Percentiles rank a stretch among this genome's conserved stretches.
These are phyloP conservation scores for Populus hybrid DNA, from an alignment of 441 rosid species.

Conservation along the genomic window DNA sequence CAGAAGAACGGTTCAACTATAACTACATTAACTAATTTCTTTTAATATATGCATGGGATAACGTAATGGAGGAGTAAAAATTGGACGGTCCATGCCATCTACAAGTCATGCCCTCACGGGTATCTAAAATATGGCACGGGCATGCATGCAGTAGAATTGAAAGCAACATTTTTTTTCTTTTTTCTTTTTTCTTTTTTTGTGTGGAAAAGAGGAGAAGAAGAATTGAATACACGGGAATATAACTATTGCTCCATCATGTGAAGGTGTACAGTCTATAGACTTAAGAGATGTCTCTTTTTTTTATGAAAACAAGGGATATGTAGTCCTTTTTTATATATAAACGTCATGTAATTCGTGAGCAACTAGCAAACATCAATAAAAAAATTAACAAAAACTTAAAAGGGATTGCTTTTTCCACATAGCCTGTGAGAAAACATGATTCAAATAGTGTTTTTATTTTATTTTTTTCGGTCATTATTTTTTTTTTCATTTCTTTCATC, in stretches of 20 bases:
- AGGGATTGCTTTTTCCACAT: background rate
- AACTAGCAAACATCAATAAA: background rate
- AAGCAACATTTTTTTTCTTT: background rate
- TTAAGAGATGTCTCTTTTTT: background rate
- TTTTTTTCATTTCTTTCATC: no score
- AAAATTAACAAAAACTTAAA: no score
- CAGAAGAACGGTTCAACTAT: conserved; percentile 41
- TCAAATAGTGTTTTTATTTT: no score
- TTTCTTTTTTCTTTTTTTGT: no score
- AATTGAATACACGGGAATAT: background rate
- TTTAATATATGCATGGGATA: background rate
- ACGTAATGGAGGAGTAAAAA: conserved; percentile 17
- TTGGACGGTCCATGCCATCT: conserved; percentile 21
- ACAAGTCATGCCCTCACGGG: background rate
- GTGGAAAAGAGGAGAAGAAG: no score
- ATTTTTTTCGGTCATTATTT: no score
- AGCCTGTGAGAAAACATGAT: background rate
- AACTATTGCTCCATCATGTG: background rate
- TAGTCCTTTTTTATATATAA: background rate
- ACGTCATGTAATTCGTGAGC: background rate
- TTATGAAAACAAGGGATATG: background rate
- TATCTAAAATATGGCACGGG: background rate
- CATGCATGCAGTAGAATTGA: background rate
- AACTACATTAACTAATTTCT: conserved; percentile 23
- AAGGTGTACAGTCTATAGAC: background rate